Base-by-base conservation (phyloP, 1,139 yeast species). In the Lipomyces yarrowii region DNA sequence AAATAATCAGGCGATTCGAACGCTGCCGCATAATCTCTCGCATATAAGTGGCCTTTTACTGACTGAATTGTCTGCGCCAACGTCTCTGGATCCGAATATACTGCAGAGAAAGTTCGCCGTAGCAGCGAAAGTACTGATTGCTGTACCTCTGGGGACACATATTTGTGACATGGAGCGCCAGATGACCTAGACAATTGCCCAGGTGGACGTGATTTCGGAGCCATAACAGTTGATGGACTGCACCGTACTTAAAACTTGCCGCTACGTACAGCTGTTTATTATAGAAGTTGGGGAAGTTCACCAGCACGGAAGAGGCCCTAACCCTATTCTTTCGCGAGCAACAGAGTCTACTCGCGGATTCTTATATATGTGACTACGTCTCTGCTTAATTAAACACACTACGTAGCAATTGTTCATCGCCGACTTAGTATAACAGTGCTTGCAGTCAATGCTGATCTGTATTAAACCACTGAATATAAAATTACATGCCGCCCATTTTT, bases 1-100 rank as follows among this genome's bases (percentile, higher is more conserved):
- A 96, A 79, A 72, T 89, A 87, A 62, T 82, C 84, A 64, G 84
- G 87, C 61, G 79, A 78, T 64, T 84, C 85, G 75, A 91, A 91
- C 0, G 97, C 97, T 33, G 81, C 78, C 1, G 82, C 70, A 74
- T 90, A 91, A 70, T 90, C 87, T 71, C 97, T 79, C 62, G 90
- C 85, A 76, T 80, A 91, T 37, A 91, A 79, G 63, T 85, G 85
- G 1, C 87, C 83, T 73, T 91, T 91, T 37, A 91, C 96, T 0
- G 74, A 72, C 74, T 91, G 97, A 35, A 91, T 85, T 62, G 81
- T 79, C 2, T 75, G 78, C 7, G 77, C 75, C 42, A 84, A 76
- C 42, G 64, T 52, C 23, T 72, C 75, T 23, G 78, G 68, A 58
- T 78, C 32, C 78, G 84, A 53, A 60, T 84, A 80, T 21, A 81